Conservation (phyloP, 306 rosid species). For the Potentilla sterilis region DNA sequence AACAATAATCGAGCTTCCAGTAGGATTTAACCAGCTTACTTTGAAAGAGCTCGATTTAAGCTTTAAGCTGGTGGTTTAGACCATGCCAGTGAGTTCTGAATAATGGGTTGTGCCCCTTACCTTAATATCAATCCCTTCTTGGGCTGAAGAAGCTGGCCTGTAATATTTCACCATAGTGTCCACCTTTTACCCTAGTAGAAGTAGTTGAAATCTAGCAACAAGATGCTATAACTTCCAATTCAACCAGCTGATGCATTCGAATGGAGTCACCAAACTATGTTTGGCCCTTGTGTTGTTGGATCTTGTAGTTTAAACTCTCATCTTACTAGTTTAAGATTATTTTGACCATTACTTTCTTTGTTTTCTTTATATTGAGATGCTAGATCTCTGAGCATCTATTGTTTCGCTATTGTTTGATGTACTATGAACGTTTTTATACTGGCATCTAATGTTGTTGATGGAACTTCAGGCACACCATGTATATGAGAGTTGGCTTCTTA, state of each 20-base stretch:
- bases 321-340: neutral
- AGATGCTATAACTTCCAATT: neutral
- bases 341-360: neutral
- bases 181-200: neutral
- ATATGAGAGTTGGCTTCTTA: conserved; percentile 47
- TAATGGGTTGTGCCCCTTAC: neutral
- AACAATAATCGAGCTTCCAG: neutral
- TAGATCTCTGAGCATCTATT: neutral
- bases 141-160: neutral
- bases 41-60: neutral
- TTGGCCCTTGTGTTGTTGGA: neutral
- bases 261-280: neutral
- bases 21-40: neutral
- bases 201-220: neutral
- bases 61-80: neutral
- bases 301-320: conserved; percentile 12
- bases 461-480: conserved; percentile 50
- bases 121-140: neutral
- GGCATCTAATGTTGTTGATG: neutral
- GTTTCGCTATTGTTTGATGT: neutral
- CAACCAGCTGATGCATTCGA: neutral
- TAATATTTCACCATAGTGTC: neutral
- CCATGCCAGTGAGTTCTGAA: neutral
- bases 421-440: neutral
- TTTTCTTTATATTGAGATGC: neutral